Evolutionary conservation across 192 early-diverging fungal genomes (phyloP).

Genomic region (Spizellomyces sp.): DNA sequence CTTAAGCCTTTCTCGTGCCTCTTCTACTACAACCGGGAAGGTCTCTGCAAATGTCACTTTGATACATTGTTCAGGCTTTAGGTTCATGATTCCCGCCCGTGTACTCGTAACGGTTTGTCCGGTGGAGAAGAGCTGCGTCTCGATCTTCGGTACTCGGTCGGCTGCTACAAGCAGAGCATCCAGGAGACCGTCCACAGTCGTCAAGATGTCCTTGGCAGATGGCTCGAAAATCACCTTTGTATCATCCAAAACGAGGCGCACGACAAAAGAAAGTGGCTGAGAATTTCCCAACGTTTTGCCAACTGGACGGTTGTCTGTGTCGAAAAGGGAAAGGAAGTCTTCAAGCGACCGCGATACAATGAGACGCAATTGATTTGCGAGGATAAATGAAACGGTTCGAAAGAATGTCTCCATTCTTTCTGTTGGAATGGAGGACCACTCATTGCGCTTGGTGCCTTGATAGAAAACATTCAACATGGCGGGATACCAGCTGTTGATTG

Average conservation of each 20-base stretch:
- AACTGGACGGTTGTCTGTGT: slow-evolving; percentile 26
- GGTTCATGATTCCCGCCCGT: slow-evolving; percentile 38
- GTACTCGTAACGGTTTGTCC: slow-evolving; percentile 41
- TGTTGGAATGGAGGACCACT: slow-evolving; percentile 54
- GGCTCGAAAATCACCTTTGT: slow-evolving; percentile 53
- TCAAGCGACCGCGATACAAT: slow-evolving; percentile 49
- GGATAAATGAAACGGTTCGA: slow-evolving; percentile 49
- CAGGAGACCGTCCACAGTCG: slow-evolving; percentile 48
- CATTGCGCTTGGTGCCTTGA: slow-evolving; percentile 58
- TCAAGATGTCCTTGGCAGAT: slow-evolving; percentile 42
- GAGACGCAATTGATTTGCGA: slow-evolving; percentile 53
- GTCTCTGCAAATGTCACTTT: slow-evolving; percentile 58
- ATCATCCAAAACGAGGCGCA: slow-evolving; percentile 50
- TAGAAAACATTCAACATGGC: slow-evolving; percentile 64
- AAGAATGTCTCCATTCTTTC: slow-evolving; percentile 61
- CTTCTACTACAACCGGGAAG: slow-evolving; percentile 47
- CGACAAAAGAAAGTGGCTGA: slow-evolving; percentile 42
- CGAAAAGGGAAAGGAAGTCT: slow-evolving; percentile 58
- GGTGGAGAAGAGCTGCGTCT: slow-evolving; percentile 58
- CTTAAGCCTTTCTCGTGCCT: slow-evolving; percentile 39
- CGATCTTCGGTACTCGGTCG: slow-evolving; percentile 57
- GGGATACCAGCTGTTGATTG: slow-evolving; percentile 56
- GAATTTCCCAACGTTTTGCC: slow-evolving; percentile 22
- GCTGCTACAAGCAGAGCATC: slow-evolving; percentile 50
- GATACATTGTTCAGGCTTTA: slow-evolving; percentile 58